A percentile compares a stretch with the other conserved stretches of the same genome.
Evolutionary conservation across 805 yeast genomes (phyloP).

Genomic region (Danielia reshetovae): DNA sequence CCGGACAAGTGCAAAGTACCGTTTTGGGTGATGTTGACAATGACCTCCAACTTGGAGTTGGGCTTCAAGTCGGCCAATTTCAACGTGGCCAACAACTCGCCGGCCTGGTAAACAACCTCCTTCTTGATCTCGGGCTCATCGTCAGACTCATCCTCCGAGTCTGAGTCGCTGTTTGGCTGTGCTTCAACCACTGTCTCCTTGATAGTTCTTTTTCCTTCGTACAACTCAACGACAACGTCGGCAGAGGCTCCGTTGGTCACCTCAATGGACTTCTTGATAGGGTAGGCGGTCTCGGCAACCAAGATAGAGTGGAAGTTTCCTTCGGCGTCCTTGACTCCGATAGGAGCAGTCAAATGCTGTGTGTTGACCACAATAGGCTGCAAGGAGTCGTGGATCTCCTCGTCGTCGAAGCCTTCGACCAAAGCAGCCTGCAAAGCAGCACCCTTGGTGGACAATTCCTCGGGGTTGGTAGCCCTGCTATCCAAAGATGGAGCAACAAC

Average conservation of each 20-base stretch:
- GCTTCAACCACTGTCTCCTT: slow-evolving; percentile 79
- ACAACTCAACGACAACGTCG: slow-evolving; percentile 60
- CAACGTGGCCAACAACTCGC: slow-evolving; percentile 72
- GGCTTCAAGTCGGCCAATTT: slow-evolving; percentile 66
- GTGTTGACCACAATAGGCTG: slow-evolving; percentile 85
- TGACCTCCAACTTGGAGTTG: slow-evolving; percentile 64
- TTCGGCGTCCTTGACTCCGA: slow-evolving; percentile 75
- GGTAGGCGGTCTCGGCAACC: slow-evolving; percentile 83
- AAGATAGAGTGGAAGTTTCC: slow-evolving; percentile 72
- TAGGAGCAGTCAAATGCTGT: slow-evolving; percentile 77
- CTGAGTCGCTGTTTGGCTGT: slow-evolving; percentile 42
- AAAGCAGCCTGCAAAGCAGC: slow-evolving; percentile 95
- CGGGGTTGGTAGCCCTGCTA: slow-evolving; percentile 78
- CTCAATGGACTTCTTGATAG: slow-evolving; percentile 72
- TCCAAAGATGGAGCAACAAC: slow-evolving; percentile 71
- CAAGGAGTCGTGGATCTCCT: slow-evolving; percentile 73
- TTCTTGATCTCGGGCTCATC: slow-evolving; percentile 88
- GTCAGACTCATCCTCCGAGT: slow-evolving; percentile 51
- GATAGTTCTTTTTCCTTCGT: slow-evolving; percentile 81
- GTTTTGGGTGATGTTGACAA: slow-evolving; percentile 60
- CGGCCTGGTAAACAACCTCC: slow-evolving; percentile 70
- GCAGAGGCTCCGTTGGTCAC: slow-evolving; percentile 61
- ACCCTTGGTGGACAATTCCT: slow-evolving; percentile 88
- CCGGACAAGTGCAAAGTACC: slow-evolving; percentile 63
- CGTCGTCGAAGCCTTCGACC: slow-evolving; percentile 76